Evolutionary conservation across 768 basidiomycete species (phyloP).

Genomic region (Tulasnella calospora): DNA sequence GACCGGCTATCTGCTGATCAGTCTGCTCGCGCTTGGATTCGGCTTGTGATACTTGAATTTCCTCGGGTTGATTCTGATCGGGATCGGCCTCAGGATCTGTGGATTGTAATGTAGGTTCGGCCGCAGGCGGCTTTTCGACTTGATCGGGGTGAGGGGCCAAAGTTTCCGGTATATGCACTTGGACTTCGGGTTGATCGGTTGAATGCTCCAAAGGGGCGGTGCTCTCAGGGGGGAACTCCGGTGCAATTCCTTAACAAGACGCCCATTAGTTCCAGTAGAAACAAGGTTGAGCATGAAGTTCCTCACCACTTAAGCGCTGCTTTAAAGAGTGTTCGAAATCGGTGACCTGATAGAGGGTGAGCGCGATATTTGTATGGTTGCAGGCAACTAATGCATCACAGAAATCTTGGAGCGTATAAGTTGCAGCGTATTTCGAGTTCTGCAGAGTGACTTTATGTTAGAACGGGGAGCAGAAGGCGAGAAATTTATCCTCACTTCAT

Average conservation of each 20-base stretch:
- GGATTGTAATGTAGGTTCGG: not conserved
- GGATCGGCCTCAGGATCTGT: not conserved
- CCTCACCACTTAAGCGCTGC: slow-evolving; percentile 11
- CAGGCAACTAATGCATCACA: slow-evolving; percentile 19
- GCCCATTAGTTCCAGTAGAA: not conserved
- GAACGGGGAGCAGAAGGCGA: not conserved
- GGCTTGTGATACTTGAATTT: not conserved
- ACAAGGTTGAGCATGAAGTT: not conserved
- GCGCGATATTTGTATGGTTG: slow-evolving; percentile 17
- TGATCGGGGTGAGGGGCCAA: not conserved
- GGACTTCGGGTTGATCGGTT: not conserved
- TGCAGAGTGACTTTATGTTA: not conserved
- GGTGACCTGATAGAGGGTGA: slow-evolving; percentile 22
- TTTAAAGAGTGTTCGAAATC: slow-evolving; percentile 15
- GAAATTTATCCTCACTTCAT: not conserved
- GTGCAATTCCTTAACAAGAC: not conserved
- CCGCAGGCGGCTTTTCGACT: not conserved
- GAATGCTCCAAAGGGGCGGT: not conserved
- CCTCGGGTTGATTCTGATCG: not conserved
- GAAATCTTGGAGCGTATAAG: slow-evolving; percentile 13
- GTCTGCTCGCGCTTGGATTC: not conserved
- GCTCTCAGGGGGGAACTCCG: not conserved
- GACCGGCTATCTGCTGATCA: not conserved
- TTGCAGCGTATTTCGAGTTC: slow-evolving; percentile 21
- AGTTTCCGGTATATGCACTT: not conserved